Percentiles rank a stretch among this genome's conserved stretches.
These are phyloP conservation scores for Circinella minor DNA, from an alignment of 371 early-diverging fungal genomes.

Conservation along the genomic window DNA sequence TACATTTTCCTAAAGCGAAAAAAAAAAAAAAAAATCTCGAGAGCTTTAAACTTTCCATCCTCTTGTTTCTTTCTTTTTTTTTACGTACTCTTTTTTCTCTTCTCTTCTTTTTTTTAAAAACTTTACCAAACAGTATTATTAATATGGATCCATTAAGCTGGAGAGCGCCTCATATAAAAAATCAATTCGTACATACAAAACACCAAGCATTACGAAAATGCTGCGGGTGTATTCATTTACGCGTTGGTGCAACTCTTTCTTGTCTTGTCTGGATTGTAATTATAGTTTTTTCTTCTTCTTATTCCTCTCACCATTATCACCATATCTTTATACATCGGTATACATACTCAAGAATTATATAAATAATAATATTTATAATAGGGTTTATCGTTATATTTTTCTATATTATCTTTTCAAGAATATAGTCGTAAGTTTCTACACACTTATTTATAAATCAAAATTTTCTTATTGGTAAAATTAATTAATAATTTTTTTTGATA, in stretches of 20 bases:
- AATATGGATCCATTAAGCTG: background rate
- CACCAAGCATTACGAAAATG: constrained; percentile 39
- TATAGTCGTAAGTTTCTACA: constrained; percentile 45
- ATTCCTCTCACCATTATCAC: background rate
- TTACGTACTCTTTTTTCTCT: no score
- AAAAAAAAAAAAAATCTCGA: no score
- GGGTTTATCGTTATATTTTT: constrained; percentile 53
- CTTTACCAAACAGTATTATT: background rate
- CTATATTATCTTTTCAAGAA: constrained; percentile 47
- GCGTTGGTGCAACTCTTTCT: constrained; percentile 40
- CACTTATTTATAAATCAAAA: no score
- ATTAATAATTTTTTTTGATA: constrained; percentile 14
- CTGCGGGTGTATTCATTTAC: constrained; percentile 55
- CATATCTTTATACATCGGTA: background rate
- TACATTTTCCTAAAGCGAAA: no score
- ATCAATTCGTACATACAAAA: constrained; percentile 24
- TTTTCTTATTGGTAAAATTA: background rate
- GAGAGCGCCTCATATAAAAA: constrained; percentile 17
- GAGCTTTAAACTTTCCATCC: no score
- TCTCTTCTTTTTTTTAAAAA: background rate
- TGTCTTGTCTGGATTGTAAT: constrained; percentile 52
- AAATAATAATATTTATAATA: constrained; percentile 9
- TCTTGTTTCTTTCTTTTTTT: no score
- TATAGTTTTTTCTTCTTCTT: background rate
- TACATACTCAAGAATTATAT: background rate